These are phyloP conservation scores for Bacidia gigantensis DNA, from an alignment of 495 filamentous ascomycete genomes.

Conservation along the genomic window DNA sequence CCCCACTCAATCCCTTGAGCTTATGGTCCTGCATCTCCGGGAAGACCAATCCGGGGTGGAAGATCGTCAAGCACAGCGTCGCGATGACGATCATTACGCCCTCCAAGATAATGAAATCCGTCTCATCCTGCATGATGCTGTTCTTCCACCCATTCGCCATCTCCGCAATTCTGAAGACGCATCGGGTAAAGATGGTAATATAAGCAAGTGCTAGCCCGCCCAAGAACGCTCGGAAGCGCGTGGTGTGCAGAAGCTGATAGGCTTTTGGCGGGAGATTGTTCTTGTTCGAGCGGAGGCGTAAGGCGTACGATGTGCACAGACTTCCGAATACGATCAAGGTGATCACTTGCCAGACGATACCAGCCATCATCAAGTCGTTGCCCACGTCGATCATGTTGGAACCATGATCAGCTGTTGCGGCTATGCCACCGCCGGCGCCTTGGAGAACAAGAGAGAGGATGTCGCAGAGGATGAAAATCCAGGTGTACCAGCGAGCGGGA, in stretches of 20 bases:
- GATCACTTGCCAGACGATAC: constrained; percentile 55
- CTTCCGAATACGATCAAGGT: constrained; percentile 44
- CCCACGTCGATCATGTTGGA: constrained; percentile 28
- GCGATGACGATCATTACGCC: constrained; percentile 38
- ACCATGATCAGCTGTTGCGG: constrained; percentile 28
- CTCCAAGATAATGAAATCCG: constrained; percentile 50
- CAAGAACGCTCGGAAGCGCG: constrained; percentile 38
- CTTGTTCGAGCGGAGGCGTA: constrained; percentile 3
- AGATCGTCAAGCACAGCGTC: constrained; percentile 30
- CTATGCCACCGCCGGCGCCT: constrained; percentile 45
- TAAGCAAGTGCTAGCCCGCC: constrained; percentile 42
- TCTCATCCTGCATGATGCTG: constrained; percentile 50
- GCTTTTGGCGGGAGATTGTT: constrained; percentile 13
- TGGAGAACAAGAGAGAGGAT: constrained; percentile 49
- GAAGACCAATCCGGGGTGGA: constrained; percentile 38
- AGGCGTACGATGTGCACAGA: constrained; percentile 12
- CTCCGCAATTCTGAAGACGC: constrained; percentile 46
- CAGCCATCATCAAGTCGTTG: constrained; percentile 56
- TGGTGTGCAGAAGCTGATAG: constrained; percentile 24
- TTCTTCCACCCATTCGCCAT: constrained; percentile 61
- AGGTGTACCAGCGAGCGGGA: constrained; percentile 46
- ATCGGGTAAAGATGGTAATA: constrained; percentile 47
- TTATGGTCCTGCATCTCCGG: constrained; percentile 14
- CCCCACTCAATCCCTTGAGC: not conserved
- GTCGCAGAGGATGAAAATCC: constrained; percentile 55